phyloP scores from a whole-genome alignment of 2,329 filamentous ascomycete species.

The Colletotrichum lini region DNA sequence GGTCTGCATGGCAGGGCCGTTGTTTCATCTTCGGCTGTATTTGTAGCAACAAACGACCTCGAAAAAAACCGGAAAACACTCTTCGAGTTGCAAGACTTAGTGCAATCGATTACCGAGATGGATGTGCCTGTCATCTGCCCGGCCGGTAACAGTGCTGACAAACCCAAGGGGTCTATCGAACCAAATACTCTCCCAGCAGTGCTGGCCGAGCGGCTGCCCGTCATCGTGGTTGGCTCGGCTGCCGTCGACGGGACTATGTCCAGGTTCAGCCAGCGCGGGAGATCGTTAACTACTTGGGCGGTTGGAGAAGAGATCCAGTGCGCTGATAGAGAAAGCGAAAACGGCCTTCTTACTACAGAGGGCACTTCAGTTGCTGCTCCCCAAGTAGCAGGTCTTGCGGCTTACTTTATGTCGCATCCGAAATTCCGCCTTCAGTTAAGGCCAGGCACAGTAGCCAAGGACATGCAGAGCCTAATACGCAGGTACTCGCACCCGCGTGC shows the following conservation, averaged over 20 bases:
- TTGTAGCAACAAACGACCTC: too few species aligned
- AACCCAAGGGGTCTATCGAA: too few species aligned
- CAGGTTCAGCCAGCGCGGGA: neutral
- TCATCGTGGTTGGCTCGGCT: too few species aligned
- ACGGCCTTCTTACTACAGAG: neutral
- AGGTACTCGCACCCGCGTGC: neutral
- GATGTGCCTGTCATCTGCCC: too few species aligned
- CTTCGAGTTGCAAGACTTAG: too few species aligned
- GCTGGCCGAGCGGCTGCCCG: neutral
- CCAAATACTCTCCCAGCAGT: too few species aligned
- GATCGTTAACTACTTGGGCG: neutral
- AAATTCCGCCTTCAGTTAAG: neutral
- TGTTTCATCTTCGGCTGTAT: neutral
- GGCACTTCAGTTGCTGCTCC: constrained; percentile 14
- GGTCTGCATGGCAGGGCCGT: neutral
- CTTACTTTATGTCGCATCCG: constrained; percentile 10
- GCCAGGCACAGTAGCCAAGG: neutral
- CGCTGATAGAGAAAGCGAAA: neutral
- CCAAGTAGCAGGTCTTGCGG: constrained; percentile 6
- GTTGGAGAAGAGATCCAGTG: constrained; percentile 5
- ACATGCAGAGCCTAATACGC: neutral
- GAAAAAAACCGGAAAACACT: too few species aligned
- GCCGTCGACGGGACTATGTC: neutral
- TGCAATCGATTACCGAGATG: too few species aligned
- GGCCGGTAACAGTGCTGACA: too few species aligned